These are phyloP conservation scores for Coemansia sp. DNA, from an alignment of 192 early-diverging fungal species.

Conservation along the genomic window DNA sequence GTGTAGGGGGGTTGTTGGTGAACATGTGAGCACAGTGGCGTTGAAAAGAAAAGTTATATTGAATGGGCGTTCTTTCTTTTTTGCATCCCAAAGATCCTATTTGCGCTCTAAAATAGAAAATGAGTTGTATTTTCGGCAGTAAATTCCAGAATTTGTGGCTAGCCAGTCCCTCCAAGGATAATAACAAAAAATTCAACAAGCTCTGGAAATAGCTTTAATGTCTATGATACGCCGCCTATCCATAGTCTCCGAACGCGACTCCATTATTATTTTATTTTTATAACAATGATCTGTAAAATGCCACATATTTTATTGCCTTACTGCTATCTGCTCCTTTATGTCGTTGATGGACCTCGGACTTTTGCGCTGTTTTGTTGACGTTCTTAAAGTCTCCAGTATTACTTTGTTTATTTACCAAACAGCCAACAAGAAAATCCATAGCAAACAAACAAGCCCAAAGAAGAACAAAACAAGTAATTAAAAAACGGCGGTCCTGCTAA, in stretches of 20 bases:
- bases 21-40: slow-evolving; percentile 26
- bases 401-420: neutral
- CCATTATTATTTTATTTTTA: too few relatives aligned
- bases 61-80: neutral
- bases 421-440: too few relatives aligned
- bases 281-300: neutral
- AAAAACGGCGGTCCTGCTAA: neutral
- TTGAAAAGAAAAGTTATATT: slow-evolving; percentile 33
- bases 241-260: too few relatives aligned
- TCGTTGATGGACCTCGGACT: neutral
- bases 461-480: slow-evolving; percentile 1
- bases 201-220: too few relatives aligned
- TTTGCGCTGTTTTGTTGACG: neutral
- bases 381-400: neutral
- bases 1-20: neutral
- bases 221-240: too few relatives aligned
- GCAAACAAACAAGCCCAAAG: too few relatives aligned
- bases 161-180: neutral
- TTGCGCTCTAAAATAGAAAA: slow-evolving; percentile 1
- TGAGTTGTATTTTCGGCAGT: neutral
- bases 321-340: neutral
- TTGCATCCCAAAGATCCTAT: neutral
- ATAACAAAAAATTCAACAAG: neutral
- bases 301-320: neutral
- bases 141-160: neutral